A percentile compares a stretch with the other conserved stretches of the same genome.
Conservation (phyloP, 371 early-diverging fungal species). For the Umbelopsis sp. region DNA sequence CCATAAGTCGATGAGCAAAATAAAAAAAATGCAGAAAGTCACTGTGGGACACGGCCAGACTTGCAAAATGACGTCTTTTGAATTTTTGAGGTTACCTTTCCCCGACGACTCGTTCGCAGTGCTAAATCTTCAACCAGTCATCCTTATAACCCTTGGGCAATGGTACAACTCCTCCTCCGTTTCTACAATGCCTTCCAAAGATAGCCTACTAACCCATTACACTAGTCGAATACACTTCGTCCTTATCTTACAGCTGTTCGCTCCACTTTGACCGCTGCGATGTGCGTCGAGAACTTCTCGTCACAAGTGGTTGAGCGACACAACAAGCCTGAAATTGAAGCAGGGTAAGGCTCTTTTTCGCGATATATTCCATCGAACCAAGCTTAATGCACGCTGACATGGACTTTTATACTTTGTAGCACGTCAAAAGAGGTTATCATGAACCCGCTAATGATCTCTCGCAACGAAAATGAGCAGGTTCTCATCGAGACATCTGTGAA, state of each 20-base stretch:
- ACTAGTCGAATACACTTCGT: constrained; percentile 93
- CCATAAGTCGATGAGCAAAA: constrained; percentile 20
- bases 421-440: constrained; percentile 83
- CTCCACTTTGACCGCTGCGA: constrained; percentile 90
- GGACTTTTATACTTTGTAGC: constrained; percentile 33
- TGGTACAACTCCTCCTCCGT: neutral
- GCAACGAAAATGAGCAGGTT: constrained; percentile 96
- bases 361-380: neutral
- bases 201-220: neutral
- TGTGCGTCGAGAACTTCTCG: constrained; percentile 96
- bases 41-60: neutral
- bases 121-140: neutral
- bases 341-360: constrained; percentile 60
- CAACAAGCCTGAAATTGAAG: constrained; percentile 97
- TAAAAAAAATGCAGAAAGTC: neutral
- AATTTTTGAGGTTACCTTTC: neutral
- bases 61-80: constrained; percentile 10
- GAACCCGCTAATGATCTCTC: constrained; percentile 87
- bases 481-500: constrained; percentile 94
- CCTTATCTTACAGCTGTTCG: constrained; percentile 96
- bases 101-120: constrained; percentile 8
- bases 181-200: neutral
- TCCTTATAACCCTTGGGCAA: constrained; percentile 13
- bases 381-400: neutral
- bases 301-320: constrained; percentile 97